Base-by-base conservation (phyloP, 1,284 basidiomycete genomes). In the Naganishia liquefaciens region DNA sequence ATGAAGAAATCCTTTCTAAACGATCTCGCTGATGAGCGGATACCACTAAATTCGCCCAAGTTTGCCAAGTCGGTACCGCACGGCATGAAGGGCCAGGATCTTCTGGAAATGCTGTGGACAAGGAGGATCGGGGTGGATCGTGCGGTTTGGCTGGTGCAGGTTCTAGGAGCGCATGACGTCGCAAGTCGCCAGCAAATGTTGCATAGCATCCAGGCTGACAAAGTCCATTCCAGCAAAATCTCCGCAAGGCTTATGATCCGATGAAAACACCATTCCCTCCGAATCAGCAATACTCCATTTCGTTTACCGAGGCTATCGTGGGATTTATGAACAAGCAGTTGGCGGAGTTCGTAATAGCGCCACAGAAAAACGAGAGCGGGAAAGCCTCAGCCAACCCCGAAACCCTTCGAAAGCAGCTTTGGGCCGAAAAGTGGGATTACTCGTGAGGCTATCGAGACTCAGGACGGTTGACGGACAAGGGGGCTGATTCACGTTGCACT, bases 101-200 rank as follows among this genome's bases (percentile, higher is more conserved):
- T 97, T 27, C 82, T 99, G 58, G 93, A 97, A 68, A 83, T 94
- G 68, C 83, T 99, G 62, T 89, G 93, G 71, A 81, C 83, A 0
- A 86, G 91, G 44, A 85, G 88, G 53, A 91, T 99, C 37, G 88
- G 90, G 1, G 85, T 94, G 47, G 84, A 88, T 1, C 83, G 96
- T 28, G 96, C 96, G 0, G 84, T 96, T 3, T 99, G 96, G 96
- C 93, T 96, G 76, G 84, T 98, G 33, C 85, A 93, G 15, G 90
- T 94, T 0, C 86, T 95, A 62, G 96, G 95, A n/a, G 91, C 90
- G 1, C 93, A 93, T 71, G 95, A 99, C 77, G 93, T 93, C 46
- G 89, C 92, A 72, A 68, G 83, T 84, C 86, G 88, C 54, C 86
- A 6, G 19, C 46, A 23, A 5, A 25, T 75, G 13, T 25, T 17